Conservation (phyloP, 768 basidiomycete species). For the Pulveroboletus sp. region DNA sequence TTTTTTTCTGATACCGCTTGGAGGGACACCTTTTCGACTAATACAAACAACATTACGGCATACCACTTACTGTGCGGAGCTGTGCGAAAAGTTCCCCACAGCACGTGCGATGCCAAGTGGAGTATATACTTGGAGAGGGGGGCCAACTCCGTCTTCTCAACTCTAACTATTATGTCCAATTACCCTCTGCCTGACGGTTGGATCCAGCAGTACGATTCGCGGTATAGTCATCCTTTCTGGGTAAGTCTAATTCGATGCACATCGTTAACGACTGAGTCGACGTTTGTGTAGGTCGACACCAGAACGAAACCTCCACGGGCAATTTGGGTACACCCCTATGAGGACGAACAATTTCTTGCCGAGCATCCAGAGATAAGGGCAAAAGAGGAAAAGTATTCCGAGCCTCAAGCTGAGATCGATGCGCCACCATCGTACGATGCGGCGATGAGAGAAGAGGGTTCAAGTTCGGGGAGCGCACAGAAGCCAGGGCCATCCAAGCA, state of each 20-base stretch:
- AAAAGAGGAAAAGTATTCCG: conserved; percentile 25
- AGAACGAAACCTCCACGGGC: conserved; percentile 56
- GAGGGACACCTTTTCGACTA: conserved; percentile 10
- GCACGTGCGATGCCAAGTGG: conserved; percentile 6
- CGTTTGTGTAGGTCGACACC: conserved; percentile 54
- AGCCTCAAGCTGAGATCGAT: not conserved
- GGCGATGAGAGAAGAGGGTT: conserved; percentile 27
- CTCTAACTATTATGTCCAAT: conserved; percentile 19
- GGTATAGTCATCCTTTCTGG: conserved; percentile 46
- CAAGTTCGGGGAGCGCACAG: conserved; percentile 19
- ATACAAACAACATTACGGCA: too few species aligned
- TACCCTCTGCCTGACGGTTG: conserved; percentile 53
- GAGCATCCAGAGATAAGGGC: conserved; percentile 48
- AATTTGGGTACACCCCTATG: conserved; percentile 71
- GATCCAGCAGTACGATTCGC: conserved; percentile 46
- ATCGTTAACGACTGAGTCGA: not conserved
- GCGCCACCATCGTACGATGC: conserved; percentile 29
- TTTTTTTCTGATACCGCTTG: too few species aligned
- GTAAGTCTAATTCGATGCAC: conserved; percentile 25
- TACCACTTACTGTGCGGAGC: too few species aligned
- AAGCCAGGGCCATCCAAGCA: not conserved
- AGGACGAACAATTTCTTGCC: conserved; percentile 59
- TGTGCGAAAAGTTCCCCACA: conserved; percentile 11
- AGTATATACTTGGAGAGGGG: not conserved
- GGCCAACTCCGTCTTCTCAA: not conserved